These are phyloP conservation scores for Penicillium daleae DNA, from an alignment of 495 filamentous ascomycete species.

Conservation along the genomic window DNA sequence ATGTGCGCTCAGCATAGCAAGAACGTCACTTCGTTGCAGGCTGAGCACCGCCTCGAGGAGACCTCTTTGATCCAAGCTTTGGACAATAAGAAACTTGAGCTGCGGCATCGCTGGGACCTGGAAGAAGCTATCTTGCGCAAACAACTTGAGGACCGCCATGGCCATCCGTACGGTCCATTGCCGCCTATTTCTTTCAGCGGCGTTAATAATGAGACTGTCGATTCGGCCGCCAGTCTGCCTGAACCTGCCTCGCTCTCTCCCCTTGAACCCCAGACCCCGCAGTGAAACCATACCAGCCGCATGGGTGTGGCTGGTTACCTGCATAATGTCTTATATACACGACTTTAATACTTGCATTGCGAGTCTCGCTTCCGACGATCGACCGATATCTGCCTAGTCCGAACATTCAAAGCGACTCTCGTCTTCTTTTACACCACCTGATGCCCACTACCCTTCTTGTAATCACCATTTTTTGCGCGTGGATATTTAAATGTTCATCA, in stretches of 20 bases:
- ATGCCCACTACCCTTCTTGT: slow-evolving; percentile 33
- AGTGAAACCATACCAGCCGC: background rate
- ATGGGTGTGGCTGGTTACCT: background rate
- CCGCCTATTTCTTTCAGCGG: slow-evolving; percentile 43
- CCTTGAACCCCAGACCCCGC: background rate
- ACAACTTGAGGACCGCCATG: slow-evolving; percentile 57
- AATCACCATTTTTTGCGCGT: slow-evolving; percentile 26
- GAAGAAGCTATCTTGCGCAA: slow-evolving; percentile 64
- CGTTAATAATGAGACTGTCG: slow-evolving; percentile 27
- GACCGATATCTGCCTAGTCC: background rate
- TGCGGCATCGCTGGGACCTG: slow-evolving; percentile 64
- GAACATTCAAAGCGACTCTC: background rate
- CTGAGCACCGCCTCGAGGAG: slow-evolving; percentile 56
- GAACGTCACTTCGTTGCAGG: slow-evolving; percentile 59
- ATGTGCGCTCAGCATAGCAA: slow-evolving; percentile 55
- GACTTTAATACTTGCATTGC: slow-evolving; percentile 11
- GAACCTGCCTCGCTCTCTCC: slow-evolving; percentile 10
- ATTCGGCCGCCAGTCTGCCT: slow-evolving; percentile 28
- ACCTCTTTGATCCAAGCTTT: slow-evolving; percentile 51
- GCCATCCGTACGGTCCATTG: slow-evolving; percentile 53
- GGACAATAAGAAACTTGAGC: slow-evolving; percentile 49
- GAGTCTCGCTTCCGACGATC: background rate
- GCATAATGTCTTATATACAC: slow-evolving; percentile 33
- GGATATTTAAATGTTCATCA: slow-evolving; percentile 4
- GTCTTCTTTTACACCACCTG: slow-evolving; percentile 13